Evolutionary conservation across 352 stramenopile species (phyloP).

Genomic region (Pythium rhizo-oryzae): DNA sequence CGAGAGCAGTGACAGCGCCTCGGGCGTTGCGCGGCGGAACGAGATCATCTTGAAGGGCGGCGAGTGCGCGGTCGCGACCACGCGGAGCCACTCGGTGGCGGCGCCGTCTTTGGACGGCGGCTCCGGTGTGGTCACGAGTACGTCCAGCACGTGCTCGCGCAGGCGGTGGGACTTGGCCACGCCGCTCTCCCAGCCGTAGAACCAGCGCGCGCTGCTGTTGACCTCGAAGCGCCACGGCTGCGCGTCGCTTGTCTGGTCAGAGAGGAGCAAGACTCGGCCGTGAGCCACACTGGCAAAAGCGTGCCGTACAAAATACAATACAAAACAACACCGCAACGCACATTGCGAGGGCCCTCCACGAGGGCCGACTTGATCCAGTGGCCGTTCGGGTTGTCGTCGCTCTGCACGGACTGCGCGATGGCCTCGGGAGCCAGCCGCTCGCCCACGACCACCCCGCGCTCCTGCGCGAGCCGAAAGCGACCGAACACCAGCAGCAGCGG

Average conservation of each 20-base stretch:
- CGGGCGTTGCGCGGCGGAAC: slow-evolving; percentile 18
- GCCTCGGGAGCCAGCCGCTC: slow-evolving; percentile 14
- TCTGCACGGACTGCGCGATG: slow-evolving; percentile 44
- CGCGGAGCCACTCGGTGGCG: slow-evolving; percentile 1
- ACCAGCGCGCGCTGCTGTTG: slow-evolving; percentile 56
- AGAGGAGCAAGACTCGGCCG: too few species aligned
- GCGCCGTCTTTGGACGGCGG: not conserved
- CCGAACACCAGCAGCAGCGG: slow-evolving; percentile 40
- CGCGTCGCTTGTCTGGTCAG: not conserved
- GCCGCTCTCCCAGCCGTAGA: slow-evolving; percentile 68
- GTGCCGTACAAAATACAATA: too few species aligned
- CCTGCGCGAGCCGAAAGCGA: slow-evolving; percentile 43
- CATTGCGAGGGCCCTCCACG: slow-evolving; percentile 11
- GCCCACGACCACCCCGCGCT: slow-evolving; percentile 27
- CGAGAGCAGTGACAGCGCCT: slow-evolving; percentile 10
- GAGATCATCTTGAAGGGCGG: too few species aligned
- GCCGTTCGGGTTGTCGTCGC: slow-evolving; percentile 53
- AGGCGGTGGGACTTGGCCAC: slow-evolving; percentile 61
- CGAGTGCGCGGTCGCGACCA: slow-evolving; percentile 11
- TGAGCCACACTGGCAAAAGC: too few species aligned
- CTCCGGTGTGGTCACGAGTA: slow-evolving; percentile 8
- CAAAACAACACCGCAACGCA: too few species aligned
- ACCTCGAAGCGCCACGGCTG: slow-evolving; percentile 37
- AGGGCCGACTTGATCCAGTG: slow-evolving; percentile 47
- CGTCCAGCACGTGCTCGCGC: slow-evolving; percentile 51